Evolutionary conservation across 441 rosid genomes (phyloP).

Genomic region (Mallotus japonicus): DNA sequence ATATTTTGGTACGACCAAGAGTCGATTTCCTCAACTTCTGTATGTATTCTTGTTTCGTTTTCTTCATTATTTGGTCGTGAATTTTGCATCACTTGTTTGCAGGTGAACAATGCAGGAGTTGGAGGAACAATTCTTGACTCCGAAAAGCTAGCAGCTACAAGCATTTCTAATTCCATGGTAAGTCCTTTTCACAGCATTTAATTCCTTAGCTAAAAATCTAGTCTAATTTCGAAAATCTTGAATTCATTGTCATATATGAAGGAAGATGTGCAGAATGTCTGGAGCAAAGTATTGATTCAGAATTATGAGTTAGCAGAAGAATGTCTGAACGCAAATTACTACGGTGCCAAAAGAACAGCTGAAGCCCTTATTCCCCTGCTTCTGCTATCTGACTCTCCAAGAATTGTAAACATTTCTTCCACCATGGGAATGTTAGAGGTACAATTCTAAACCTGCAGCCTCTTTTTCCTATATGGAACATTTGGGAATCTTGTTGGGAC

Average conservation of each 20-base stretch:
- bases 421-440: conserved; percentile 34
- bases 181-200: neutral
- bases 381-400: conserved; percentile 35
- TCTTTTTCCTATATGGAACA: no score
- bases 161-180: neutral
- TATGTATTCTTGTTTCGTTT: neutral
- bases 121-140: conserved; percentile 33
- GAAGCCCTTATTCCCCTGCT: conserved; percentile 45
- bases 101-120: conserved; percentile 65
- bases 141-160: neutral
- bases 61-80: neutral
- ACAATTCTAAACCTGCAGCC: neutral
- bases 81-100: neutral
- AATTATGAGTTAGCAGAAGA: conserved; percentile 34
- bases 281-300: conserved; percentile 31
- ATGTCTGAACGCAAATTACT: conserved; percentile 42
- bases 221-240: neutral
- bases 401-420: conserved; percentile 46
- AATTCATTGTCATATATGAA: conserved; percentile 7
- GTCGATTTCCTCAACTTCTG: neutral
- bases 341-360: conserved; percentile 36
- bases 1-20: conserved; percentile 33
- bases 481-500: no score
- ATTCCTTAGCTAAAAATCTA: neutral
- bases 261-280: conserved; percentile 24